Conservation (phyloP, 179 eudicot species). For the Patellifolia procumbens region DNA sequence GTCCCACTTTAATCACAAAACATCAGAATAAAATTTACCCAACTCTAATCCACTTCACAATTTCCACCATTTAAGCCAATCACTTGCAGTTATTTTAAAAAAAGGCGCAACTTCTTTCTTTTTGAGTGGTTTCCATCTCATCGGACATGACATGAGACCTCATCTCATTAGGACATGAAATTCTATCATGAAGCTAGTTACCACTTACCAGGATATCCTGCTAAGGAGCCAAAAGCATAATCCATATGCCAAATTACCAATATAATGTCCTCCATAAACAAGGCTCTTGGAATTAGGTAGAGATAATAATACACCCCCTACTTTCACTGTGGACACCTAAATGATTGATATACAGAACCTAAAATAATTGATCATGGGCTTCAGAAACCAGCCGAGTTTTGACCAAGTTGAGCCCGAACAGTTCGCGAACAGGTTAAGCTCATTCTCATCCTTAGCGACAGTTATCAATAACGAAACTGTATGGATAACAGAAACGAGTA, state of each 20-base stretch:
- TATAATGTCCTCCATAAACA: constrained; percentile 7
- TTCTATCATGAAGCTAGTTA: not conserved
- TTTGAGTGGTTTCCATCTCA: constrained; percentile 27
- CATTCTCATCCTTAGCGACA: too few species aligned
- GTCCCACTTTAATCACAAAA: constrained; percentile 7
- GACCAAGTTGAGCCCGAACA: too few species aligned
- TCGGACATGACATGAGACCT: constrained; percentile 27
- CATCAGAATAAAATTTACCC: constrained; percentile 13
- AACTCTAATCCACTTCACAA: constrained; percentile 21
- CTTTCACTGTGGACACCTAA: not conserved
- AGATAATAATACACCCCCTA: not conserved
- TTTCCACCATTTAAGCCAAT: constrained; percentile 19
- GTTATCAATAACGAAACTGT: too few species aligned
- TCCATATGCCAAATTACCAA: not conserved
- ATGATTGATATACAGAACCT: not conserved
- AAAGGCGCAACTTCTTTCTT: not conserved
- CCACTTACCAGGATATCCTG: constrained; percentile 3
- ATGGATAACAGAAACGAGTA: not conserved
- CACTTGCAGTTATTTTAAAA: not conserved
- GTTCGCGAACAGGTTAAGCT: too few species aligned
- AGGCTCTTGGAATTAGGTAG: not conserved
- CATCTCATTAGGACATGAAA: constrained; percentile 1
- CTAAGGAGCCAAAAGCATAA: constrained; percentile 11
- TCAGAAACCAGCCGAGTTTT: too few species aligned
- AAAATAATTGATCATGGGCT: too few species aligned